Evolutionary conservation across 768 basidiomycete genomes (phyloP).

Genomic region (Pisolithus sp.): DNA sequence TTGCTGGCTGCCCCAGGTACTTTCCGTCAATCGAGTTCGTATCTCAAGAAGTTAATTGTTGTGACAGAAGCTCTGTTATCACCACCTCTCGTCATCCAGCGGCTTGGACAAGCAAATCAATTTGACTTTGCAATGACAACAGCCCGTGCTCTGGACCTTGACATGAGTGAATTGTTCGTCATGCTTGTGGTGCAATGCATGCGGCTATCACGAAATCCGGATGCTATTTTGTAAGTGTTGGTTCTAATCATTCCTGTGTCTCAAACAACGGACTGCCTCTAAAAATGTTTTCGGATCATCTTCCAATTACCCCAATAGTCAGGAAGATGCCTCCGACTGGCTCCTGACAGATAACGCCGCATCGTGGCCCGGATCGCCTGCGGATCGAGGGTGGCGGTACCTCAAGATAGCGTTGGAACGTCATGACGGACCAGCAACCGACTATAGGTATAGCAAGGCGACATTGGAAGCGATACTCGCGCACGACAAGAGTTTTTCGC

Average conservation of each 20-base stretch:
- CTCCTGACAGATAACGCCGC: conserved; percentile 72
- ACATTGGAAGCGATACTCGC: conserved; percentile 73
- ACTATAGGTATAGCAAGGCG: conserved; percentile 71
- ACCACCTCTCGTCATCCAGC: conserved; percentile 61
- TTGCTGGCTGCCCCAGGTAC: conserved; percentile 59
- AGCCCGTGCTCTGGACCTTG: conserved; percentile 69
- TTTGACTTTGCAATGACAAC: conserved; percentile 76
- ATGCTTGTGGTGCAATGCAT: conserved; percentile 74
- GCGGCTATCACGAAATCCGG: conserved; percentile 59
- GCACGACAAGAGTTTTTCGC: conserved; percentile 48
- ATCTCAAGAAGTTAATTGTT: conserved; percentile 18
- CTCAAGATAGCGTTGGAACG: conserved; percentile 73
- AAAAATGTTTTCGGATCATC: neutral
- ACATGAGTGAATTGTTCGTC: conserved; percentile 84
- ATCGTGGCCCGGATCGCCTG: conserved; percentile 77
- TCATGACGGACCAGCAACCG: conserved; percentile 66
- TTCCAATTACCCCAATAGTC: conserved; percentile 34
- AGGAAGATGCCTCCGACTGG: conserved; percentile 75
- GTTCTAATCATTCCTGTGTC: no score
- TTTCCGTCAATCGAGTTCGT: conserved; percentile 5
- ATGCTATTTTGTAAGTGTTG: conserved; percentile 48
- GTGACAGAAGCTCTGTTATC: conserved; percentile 47
- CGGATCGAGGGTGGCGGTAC: conserved; percentile 83
- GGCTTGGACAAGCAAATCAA: conserved; percentile 70
- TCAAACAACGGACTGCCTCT: no score